Evolutionary conservation across 2,329 filamentous ascomycete species (phyloP).

Genomic region (Hypomyces rosellus): DNA sequence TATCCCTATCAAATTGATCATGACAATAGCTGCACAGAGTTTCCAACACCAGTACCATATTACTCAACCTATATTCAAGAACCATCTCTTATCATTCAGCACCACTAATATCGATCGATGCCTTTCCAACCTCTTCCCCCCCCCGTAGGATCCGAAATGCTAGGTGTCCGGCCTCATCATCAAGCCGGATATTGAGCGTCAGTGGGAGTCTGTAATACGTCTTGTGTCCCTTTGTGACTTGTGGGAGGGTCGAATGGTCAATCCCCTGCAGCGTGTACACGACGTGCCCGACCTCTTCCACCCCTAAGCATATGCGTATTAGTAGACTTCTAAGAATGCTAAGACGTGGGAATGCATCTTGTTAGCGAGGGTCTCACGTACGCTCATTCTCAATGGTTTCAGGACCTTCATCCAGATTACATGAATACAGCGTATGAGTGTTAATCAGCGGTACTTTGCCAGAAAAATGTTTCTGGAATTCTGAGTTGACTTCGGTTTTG

Average conservation of each 20-base stretch:
- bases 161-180: not conserved
- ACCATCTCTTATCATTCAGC: too few species aligned
- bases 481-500: not conserved
- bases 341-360: too few species aligned
- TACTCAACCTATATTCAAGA: too few species aligned
- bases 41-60: too few species aligned
- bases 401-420: not conserved
- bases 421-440: not conserved
- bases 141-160: not conserved
- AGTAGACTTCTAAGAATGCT: not conserved
- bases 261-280: too few species aligned
- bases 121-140: constrained; percentile 1
- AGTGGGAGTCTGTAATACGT: not conserved
- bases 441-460: rapidly evolving
- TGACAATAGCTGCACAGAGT: too few species aligned
- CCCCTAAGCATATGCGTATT: too few species aligned
- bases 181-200: constrained; percentile 2
- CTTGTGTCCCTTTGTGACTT: not conserved
- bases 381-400: not conserved
- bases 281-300: too few species aligned
- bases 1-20: too few species aligned
- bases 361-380: too few species aligned
- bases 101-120: too few species aligned
- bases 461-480: rapidly evolving
- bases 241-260: too few species aligned